Evolutionary conservation across 169 alveolate species (phyloP).

Genomic region (Plasmodium fragile): DNA sequence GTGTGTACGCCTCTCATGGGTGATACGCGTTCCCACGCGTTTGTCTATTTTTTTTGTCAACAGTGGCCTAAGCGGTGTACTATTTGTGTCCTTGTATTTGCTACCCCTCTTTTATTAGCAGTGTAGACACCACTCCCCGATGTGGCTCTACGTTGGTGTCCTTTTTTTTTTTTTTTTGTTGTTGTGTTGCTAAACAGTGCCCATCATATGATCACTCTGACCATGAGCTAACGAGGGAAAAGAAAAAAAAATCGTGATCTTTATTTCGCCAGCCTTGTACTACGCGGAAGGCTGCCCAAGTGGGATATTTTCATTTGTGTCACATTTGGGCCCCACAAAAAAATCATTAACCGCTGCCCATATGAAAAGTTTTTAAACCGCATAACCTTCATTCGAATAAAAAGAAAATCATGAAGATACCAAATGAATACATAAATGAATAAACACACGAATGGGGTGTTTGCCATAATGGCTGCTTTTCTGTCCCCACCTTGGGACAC

Average conservation of each 20-base stretch:
- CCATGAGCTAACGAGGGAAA: neutral
- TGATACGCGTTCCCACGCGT: neutral
- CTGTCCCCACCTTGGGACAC: slow-evolving; percentile 1
- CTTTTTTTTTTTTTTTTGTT: neutral
- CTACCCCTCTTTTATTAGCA: neutral
- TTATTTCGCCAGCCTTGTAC: neutral
- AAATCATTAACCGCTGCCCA: neutral
- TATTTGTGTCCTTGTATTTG: neutral
- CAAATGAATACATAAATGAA: neutral
- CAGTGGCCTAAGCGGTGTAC: neutral
- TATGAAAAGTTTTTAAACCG: neutral
- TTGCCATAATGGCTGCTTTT: neutral
- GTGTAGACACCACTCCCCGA: neutral
- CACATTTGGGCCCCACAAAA: neutral
- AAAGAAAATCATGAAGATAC: neutral
- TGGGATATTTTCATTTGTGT: neutral
- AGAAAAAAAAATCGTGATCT: neutral
- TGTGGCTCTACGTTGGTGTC: neutral
- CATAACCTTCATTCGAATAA: neutral
- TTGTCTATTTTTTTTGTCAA: neutral
- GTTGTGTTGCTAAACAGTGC: neutral
- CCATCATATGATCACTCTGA: neutral
- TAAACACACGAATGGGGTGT: neutral
- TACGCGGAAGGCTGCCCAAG: neutral
- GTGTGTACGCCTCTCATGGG: neutral